These are phyloP conservation scores for Tylopilus subfusipes DNA, from an alignment of 768 basidiomycete genomes.

Conservation along the genomic window DNA sequence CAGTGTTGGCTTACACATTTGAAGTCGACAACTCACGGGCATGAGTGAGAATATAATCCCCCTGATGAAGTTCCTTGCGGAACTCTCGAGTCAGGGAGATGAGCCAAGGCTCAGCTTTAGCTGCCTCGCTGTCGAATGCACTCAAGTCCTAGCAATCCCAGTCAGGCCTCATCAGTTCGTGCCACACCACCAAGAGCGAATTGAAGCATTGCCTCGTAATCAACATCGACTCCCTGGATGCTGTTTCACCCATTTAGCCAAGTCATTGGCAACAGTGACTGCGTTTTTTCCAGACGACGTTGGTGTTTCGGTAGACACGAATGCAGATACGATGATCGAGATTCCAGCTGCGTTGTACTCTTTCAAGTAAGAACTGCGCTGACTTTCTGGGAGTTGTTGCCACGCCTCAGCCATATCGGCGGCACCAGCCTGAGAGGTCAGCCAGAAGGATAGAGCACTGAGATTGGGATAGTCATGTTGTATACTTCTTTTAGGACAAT, in stretches of 20 bases:
- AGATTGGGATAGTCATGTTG: background rate
- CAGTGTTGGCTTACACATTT: background rate
- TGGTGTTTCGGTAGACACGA: constrained; percentile 39
- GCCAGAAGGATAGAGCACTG: constrained; percentile 37
- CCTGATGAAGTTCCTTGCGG: constrained; percentile 29
- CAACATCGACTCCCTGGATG: no score
- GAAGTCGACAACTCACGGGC: constrained; percentile 31
- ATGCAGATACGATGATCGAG: constrained; percentile 51
- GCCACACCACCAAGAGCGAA: no score
- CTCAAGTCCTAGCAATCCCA: no score
- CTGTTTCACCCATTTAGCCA: constrained; percentile 43
- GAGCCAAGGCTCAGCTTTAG: no score
- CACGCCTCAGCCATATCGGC: no score
- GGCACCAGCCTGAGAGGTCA: no score
- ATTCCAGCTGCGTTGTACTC: constrained; percentile 53
- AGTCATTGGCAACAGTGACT: constrained; percentile 34
- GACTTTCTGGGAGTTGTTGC: constrained; percentile 32
- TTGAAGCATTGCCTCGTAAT: no score
- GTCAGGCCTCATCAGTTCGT: no score
- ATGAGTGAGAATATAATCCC: constrained; percentile 30
- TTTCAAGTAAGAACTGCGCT: constrained; percentile 40
- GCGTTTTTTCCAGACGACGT: constrained; percentile 40
- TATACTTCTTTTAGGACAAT: background rate
- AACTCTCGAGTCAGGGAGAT: no score
- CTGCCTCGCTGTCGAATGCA: no score